These are phyloP conservation scores for Cyberlindnera maclurae DNA, from an alignment of 805 yeast species.

Conservation along the genomic window DNA sequence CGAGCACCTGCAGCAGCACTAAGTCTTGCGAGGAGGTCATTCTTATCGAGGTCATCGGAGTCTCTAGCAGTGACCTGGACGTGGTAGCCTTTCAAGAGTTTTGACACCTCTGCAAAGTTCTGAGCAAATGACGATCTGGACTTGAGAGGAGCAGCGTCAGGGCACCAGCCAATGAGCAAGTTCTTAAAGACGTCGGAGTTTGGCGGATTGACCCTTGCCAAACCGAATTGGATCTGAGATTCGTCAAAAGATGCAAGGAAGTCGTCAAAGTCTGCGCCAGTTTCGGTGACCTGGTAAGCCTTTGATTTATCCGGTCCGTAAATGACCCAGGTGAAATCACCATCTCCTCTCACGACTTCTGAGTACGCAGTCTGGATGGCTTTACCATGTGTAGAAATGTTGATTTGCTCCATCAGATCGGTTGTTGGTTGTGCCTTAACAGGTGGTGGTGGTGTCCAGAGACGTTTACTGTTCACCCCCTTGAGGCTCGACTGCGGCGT, in stretches of 20 bases:
- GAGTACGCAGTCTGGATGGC: slow-evolving; percentile 72
- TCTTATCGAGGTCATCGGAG: slow-evolving; percentile 77
- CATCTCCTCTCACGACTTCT: slow-evolving; percentile 72
- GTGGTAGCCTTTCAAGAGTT: slow-evolving; percentile 74
- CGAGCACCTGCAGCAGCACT: slow-evolving; percentile 95
- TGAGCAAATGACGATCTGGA: slow-evolving; percentile 69
- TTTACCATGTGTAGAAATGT: slow-evolving; percentile 60
- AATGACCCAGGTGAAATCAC: slow-evolving; percentile 65
- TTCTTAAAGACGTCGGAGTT: slow-evolving; percentile 87
- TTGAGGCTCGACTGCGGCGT: no score
- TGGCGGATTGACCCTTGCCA: slow-evolving; percentile 80
- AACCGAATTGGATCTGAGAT: slow-evolving; percentile 83
- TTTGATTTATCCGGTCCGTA: slow-evolving; percentile 62
- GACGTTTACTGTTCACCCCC: background rate
- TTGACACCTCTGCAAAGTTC: slow-evolving; percentile 71
- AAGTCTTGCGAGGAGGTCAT: slow-evolving; percentile 66
- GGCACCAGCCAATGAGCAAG: slow-evolving; percentile 91
- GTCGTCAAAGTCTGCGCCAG: slow-evolving; percentile 64
- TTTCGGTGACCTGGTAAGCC: slow-evolving; percentile 34
- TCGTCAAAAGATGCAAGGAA: slow-evolving; percentile 80
- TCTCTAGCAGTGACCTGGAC: slow-evolving; percentile 97
- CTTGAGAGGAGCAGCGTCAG: slow-evolving; percentile 86
- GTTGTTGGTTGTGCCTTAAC: background rate
- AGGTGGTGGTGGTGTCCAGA: background rate
- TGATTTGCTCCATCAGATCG: slow-evolving; percentile 36